A percentile compares a stretch with the other conserved stretches of the same genome.
Conservation (phyloP, 2,329 filamentous ascomycete species). For the Leptodontidium sp. region DNA sequence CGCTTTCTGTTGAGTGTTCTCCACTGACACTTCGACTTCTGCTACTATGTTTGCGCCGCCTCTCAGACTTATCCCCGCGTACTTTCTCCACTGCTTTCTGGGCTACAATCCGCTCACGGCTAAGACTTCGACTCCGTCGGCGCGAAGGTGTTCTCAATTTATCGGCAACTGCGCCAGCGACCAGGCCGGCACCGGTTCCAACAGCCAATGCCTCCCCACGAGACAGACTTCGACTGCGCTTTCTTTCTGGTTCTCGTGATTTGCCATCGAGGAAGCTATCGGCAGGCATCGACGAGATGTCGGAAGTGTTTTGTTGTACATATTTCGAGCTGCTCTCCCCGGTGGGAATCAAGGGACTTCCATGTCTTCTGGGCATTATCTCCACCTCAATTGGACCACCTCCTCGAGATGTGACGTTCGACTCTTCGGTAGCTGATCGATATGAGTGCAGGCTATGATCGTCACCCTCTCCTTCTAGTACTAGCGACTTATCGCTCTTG, state of each 20-base stretch:
- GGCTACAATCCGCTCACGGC: slow-evolving; percentile 68
- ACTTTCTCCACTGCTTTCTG: slow-evolving; percentile 76
- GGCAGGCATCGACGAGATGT: slow-evolving; percentile 85
- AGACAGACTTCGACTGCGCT: slow-evolving; percentile 45
- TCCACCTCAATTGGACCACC: slow-evolving; percentile 86
- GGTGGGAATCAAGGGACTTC: slow-evolving; percentile 71
- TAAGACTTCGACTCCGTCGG: slow-evolving; percentile 68
- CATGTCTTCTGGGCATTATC: slow-evolving; percentile 70
- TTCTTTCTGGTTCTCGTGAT: slow-evolving; percentile 44
- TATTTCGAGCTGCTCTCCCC: slow-evolving; percentile 68
- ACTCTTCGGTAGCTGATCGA: slow-evolving; percentile 81
- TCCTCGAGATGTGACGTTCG: slow-evolving; percentile 72
- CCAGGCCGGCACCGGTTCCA: slow-evolving; percentile 52
- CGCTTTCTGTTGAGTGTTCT: slow-evolving; percentile 53
- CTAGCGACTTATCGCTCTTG: slow-evolving; percentile 50
- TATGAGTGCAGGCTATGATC: slow-evolving; percentile 75
- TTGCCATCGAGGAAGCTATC: slow-evolving; percentile 71
- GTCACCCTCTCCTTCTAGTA: slow-evolving; percentile 61
- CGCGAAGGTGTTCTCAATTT: slow-evolving; percentile 66
- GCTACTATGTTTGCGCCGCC: slow-evolving; percentile 52
- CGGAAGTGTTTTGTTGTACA: slow-evolving; percentile 73
- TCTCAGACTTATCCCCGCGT: slow-evolving; percentile 57
- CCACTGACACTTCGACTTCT: slow-evolving; percentile 57
- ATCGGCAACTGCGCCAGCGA: slow-evolving; percentile 49
- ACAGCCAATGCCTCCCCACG: slow-evolving; percentile 41